Conservation (phyloP, 148 eudicot species). For the Rheum nobile region DNA sequence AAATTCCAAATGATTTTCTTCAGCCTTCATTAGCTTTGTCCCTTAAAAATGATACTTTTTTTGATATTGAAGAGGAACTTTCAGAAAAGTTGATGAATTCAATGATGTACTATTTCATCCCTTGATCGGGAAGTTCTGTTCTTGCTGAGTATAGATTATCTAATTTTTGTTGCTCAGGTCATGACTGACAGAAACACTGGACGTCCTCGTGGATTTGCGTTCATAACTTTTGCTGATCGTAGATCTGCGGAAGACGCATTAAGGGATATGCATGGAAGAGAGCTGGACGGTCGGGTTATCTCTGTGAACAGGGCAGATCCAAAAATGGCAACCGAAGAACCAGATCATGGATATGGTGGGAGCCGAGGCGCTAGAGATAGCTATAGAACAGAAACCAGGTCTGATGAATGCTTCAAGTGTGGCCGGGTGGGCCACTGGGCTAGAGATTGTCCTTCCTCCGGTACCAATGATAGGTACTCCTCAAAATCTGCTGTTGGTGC, state of each 20-base stretch:
- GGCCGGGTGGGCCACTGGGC: slow-evolving; percentile 49
- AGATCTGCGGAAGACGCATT: slow-evolving; percentile 42
- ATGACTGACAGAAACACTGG: slow-evolving; percentile 50
- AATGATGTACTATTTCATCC: not conserved
- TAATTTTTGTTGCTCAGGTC: slow-evolving; percentile 16
- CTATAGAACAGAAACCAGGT: slow-evolving; percentile 18
- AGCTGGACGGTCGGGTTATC: slow-evolving; percentile 33
- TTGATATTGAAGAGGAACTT: not conserved
- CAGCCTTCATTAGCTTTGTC: not conserved
- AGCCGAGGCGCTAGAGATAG: slow-evolving; percentile 27
- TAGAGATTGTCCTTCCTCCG: slow-evolving; percentile 35
- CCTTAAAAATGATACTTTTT: not conserved
- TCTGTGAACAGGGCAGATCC: slow-evolving; percentile 57
- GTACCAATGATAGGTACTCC: slow-evolving; percentile 19
- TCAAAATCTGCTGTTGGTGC: slow-evolving; percentile 22
- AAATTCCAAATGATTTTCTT: not conserved
- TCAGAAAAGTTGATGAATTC: not conserved
- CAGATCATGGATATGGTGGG: slow-evolving; percentile 22
- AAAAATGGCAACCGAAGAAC: slow-evolving; percentile 28
- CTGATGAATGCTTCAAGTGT: slow-evolving; percentile 51
- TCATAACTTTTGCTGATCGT: slow-evolving; percentile 41
- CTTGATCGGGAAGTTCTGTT: no score
- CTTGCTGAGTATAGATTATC: not conserved
- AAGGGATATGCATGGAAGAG: slow-evolving; percentile 47
- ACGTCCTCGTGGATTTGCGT: slow-evolving; percentile 50